These are phyloP conservation scores for Globisporangium okanoganense DNA, from an alignment of 352 stramenopile genomes.

Conservation along the genomic window DNA sequence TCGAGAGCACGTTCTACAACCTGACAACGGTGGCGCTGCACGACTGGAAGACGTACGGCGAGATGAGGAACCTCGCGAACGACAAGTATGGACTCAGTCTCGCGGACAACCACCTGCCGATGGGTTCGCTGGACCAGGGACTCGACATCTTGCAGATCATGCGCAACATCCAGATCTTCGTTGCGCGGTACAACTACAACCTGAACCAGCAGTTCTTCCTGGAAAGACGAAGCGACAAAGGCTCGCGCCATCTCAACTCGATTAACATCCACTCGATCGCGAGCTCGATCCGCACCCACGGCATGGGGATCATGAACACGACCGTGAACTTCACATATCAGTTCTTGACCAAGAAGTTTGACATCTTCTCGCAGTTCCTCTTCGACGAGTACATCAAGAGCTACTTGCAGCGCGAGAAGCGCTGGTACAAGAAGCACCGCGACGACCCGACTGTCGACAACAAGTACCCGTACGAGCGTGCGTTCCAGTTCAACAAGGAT, in stretches of 20 bases:
- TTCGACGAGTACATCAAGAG: slow-evolving; percentile 94
- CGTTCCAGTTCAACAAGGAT: slow-evolving; percentile 92
- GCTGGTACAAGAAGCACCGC: slow-evolving; percentile 92
- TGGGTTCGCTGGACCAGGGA: slow-evolving; percentile 90
- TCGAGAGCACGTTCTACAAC: slow-evolving; percentile 96
- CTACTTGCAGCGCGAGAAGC: slow-evolving; percentile 90
- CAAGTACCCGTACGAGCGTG: slow-evolving; percentile 91
- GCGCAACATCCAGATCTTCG: slow-evolving; percentile 94
- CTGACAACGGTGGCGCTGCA: slow-evolving; percentile 93
- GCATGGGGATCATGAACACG: slow-evolving; percentile 94
- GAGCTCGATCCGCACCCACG: slow-evolving; percentile 92
- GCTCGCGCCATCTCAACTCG: slow-evolving; percentile 90
- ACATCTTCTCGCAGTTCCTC: slow-evolving; percentile 91
- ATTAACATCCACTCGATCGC: slow-evolving; percentile 92
- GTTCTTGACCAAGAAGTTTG: slow-evolving; percentile 90
- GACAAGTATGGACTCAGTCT: slow-evolving; percentile 92
- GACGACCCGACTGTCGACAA: slow-evolving; percentile 88
- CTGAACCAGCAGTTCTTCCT: slow-evolving; percentile 96
- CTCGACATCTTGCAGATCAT: slow-evolving; percentile 95
- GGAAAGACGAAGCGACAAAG: slow-evolving; percentile 87
- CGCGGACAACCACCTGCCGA: slow-evolving; percentile 90
- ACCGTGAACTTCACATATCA: slow-evolving; percentile 96
- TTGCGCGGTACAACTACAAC: slow-evolving; percentile 92
- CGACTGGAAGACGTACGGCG: slow-evolving; percentile 93
- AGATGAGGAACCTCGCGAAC: slow-evolving; percentile 92